Percentiles rank a stretch among this genome's conserved stretches.
These are phyloP conservation scores for Ophiostoma novo-ulmi DNA, from an alignment of 2,329 filamentous ascomycete genomes.

Conservation along the genomic window DNA sequence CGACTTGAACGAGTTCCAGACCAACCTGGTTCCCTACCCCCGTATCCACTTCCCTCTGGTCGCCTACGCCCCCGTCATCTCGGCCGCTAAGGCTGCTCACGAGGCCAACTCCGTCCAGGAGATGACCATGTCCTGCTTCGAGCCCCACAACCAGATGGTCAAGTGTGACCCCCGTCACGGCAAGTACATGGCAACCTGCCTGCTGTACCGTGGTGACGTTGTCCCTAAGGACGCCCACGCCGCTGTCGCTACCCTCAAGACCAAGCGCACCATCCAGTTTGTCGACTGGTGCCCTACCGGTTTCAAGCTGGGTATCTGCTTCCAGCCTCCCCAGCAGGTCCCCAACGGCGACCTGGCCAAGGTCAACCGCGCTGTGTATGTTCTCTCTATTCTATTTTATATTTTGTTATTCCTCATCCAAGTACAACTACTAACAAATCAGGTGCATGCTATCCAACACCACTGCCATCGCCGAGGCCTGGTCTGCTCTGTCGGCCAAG, in stretches of 20 bases:
- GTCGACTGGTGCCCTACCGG: conserved; percentile 99
- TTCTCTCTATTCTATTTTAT: neutral
- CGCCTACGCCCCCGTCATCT: conserved; percentile 91
- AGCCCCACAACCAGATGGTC: conserved; percentile 99
- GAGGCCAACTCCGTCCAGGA: conserved; percentile 97
- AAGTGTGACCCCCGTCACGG: conserved; percentile 97
- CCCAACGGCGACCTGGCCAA: conserved; percentile 84
- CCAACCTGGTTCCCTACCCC: conserved; percentile 97
- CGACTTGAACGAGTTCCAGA: conserved; percentile 99
- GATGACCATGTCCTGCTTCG: conserved; percentile 98
- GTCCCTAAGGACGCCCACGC: conserved; percentile 92
- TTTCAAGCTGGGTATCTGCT: conserved; percentile 99
- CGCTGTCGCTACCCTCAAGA: conserved; percentile 94
- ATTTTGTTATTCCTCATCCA: conserved; percentile 24
- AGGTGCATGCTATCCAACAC: conserved; percentile 99
- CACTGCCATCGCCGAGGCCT: conserved; percentile 96
- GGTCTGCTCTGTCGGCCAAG: conserved; percentile 93
- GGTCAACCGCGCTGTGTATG: conserved; percentile 96
- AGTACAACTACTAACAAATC: conserved; percentile 27
- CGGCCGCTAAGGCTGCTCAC: conserved; percentile 90
- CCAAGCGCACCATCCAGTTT: conserved; percentile 98
- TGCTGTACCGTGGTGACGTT: conserved; percentile 97
- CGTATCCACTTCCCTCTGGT: conserved; percentile 99
- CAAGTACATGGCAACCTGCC: conserved; percentile 99
- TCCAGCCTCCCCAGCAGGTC: conserved; percentile 76